Evolutionary conservation across 2,329 filamentous ascomycete genomes (phyloP), one percentile per base, ranked within the genome.

Genomic region (Aspergillus pseudotamarii): DNA sequence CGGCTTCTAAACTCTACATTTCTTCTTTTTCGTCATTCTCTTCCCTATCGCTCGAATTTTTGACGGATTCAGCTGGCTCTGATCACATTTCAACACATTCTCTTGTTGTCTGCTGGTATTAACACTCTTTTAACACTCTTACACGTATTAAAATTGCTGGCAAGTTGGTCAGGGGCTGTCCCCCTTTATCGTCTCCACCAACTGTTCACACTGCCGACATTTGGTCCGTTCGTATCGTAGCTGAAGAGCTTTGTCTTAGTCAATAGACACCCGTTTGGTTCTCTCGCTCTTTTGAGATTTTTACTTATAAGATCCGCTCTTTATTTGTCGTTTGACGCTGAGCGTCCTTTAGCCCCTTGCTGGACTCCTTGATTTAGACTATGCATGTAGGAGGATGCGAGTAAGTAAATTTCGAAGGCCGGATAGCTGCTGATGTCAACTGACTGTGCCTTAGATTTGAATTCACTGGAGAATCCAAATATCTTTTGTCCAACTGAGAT

Each of bases 351-450:
- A 45, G 46, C 11, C 54, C 57, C 64, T 64, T 68, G 53, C 65
- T 59, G 59, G 41, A 61, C 51, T 59, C 48, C 36, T 60, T 30
- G 51, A 21, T 36, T 54, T 54, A 59, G 61, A 67, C 54, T 57
- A 68, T 67, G 66, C 66, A 68, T 53, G 56, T 61, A 59, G 59
- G 50, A 63, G 50, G 62, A 32, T 58, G 54, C 55, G 64, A 57
- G 67, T 69, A 57, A 65, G 67, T 68, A 59, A 51, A 64, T 45
- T 19, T 51, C 41, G 45, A 58, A 65, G 64, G 58, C 66, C 64
- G 63, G 48, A 46, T 48, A 43, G 23, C 58, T 58, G 51, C 53
- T 58, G 28, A 28, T 59, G 54, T 63, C 43, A 43, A 61, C 57
- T 60, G 36, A 59, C 48, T 50, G 51, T 61, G 38, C 51, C 23